Conservation (phyloP, 192 early-diverging fungal species). For the Coemansia sp. region DNA sequence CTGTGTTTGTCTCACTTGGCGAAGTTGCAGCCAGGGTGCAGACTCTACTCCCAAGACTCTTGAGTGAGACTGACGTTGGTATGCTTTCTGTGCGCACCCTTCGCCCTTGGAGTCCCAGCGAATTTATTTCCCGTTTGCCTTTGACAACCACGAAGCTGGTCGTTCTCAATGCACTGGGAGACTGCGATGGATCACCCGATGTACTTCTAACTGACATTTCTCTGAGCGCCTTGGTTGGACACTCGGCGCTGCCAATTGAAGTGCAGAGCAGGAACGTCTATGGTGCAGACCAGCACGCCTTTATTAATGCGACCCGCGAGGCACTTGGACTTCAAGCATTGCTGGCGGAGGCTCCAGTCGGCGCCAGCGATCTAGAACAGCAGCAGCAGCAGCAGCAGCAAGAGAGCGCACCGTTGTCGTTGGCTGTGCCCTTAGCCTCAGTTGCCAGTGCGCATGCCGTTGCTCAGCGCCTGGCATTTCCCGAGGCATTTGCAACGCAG, state of each 20-base stretch:
- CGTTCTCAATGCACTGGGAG: slow-evolving; percentile 67
- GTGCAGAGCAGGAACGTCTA: slow-evolving; percentile 17
- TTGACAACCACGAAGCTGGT: slow-evolving; percentile 63
- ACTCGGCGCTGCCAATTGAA: slow-evolving; percentile 37
- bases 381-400: background rate
- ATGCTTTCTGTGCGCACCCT: slow-evolving; percentile 74
- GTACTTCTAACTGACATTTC: slow-evolving; percentile 74
- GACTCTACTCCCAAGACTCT: slow-evolving; percentile 52
- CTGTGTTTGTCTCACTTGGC: slow-evolving; percentile 78
- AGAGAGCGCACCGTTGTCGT: background rate
- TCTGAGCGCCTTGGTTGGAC: slow-evolving; percentile 58
- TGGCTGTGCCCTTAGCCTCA: background rate
- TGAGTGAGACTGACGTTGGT: slow-evolving; percentile 56
- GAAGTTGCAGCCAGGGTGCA: slow-evolving; percentile 55
- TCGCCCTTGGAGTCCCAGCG: slow-evolving; percentile 79
- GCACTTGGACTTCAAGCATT: slow-evolving; percentile 17
- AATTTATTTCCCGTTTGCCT: slow-evolving; percentile 71
- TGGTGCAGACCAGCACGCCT: background rate
- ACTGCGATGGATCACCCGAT: slow-evolving; percentile 46
- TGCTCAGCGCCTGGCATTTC: slow-evolving; percentile 39
- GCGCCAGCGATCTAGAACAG: background rate
- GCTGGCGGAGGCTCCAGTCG: background rate
- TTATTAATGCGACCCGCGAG: slow-evolving; percentile 6
- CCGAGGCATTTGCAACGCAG: slow-evolving; percentile 35
- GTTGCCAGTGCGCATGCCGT: slow-evolving; percentile 11